Conservation (phyloP, 106 monocot genomes). For the Acorus gramineus region DNA sequence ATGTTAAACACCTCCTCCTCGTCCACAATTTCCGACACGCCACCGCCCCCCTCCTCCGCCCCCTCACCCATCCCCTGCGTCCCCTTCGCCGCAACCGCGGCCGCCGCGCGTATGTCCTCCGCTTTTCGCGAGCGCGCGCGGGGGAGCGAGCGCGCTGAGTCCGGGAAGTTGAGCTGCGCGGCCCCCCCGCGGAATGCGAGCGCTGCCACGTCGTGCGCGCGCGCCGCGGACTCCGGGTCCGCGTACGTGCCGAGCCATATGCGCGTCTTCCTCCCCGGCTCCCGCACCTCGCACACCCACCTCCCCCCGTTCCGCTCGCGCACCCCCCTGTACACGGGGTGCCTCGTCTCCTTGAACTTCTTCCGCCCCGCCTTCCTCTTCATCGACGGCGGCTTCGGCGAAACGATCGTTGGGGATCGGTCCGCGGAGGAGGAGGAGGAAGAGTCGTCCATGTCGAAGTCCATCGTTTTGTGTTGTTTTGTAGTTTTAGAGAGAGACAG, state of each 20-base stretch:
- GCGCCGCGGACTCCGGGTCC: conserved; percentile 42
- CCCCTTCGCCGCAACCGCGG: conserved; percentile 13
- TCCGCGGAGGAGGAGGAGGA: too few relatives aligned
- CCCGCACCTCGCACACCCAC: conserved; percentile 68
- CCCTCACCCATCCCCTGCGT: too few relatives aligned
- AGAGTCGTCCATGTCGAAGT: too few relatives aligned
- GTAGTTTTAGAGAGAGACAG: too few relatives aligned
- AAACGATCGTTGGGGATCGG: too few relatives aligned
- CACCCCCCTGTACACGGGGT: conserved; percentile 36
- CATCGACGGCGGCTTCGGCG: too few relatives aligned
- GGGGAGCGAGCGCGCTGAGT: conserved; percentile 31
- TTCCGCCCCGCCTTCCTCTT: conserved; percentile 33
- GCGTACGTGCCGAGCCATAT: conserved; percentile 55
- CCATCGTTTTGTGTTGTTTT: too few relatives aligned
- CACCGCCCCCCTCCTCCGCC: too few relatives aligned
- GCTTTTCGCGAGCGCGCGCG: conserved; percentile 6
- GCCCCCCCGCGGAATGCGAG: conserved; percentile 37
- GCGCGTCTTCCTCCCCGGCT: conserved; percentile 23
- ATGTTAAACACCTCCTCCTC: conserved; percentile 34
- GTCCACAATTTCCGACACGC: conserved; percentile 16
- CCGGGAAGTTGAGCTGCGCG: conserved; percentile 44
- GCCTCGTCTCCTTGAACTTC: conserved; percentile 39
- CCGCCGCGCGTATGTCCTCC: conserved; percentile 30
- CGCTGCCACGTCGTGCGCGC: conserved; percentile 50
- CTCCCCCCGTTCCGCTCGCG: conserved; percentile 32